These are phyloP conservation scores for Apostasia shenzhenica DNA, from an alignment of 106 monocot genomes.

Conservation along the genomic window DNA sequence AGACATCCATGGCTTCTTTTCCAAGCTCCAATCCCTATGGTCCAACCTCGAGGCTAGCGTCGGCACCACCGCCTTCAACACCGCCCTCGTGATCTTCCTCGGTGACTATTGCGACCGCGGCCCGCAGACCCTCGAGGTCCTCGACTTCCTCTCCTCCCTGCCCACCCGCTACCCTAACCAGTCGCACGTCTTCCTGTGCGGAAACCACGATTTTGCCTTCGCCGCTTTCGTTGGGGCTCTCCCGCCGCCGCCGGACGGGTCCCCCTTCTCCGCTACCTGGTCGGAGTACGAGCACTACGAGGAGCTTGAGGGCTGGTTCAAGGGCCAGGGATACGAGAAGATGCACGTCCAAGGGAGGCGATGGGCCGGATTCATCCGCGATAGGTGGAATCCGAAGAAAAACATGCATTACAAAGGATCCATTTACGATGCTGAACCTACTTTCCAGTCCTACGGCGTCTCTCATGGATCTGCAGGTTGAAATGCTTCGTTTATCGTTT, in stretches of 20 bases:
- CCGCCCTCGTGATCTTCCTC: constrained; percentile 87
- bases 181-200: constrained; percentile 86
- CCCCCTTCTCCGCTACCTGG: constrained; percentile 62
- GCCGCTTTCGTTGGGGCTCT: constrained; percentile 89
- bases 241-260: constrained; percentile 54
- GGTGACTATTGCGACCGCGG: constrained; percentile 99
- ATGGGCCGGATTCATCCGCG: constrained; percentile 68
- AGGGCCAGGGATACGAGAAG: constrained; percentile 51
- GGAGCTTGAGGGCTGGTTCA: constrained; percentile 93
- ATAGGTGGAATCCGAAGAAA: constrained; percentile 59
- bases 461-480: constrained; percentile 83
- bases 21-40: constrained; percentile 62
- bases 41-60: constrained; percentile 60
- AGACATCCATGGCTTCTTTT: constrained; percentile 60
- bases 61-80: constrained; percentile 46
- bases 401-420: constrained; percentile 66
- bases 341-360: constrained; percentile 97
- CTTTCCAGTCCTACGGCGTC: constrained; percentile 88
- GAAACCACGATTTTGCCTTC: constrained; percentile 98
- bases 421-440: constrained; percentile 77
- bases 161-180: constrained; percentile 66
- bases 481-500: not conserved
- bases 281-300: constrained; percentile 56
- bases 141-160: constrained; percentile 78
- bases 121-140: constrained; percentile 56